Conservation (phyloP, 2,329 filamentous ascomycete genomes). For the Pseudogymnoascus verrucosus region DNA sequence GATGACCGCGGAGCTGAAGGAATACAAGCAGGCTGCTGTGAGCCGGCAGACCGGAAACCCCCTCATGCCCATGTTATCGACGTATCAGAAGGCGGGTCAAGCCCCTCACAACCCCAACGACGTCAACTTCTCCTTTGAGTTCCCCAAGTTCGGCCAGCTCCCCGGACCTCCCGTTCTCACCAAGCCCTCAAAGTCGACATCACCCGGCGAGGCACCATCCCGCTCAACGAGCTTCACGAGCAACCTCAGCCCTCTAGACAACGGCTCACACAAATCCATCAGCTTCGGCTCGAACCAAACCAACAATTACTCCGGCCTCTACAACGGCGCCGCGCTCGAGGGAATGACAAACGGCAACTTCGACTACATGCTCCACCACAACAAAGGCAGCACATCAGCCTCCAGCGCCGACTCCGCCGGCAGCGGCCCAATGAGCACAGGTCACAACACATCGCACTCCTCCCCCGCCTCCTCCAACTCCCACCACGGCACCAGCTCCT, state of each 20-base stretch:
- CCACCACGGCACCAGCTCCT: constrained; percentile 51
- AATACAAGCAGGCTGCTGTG: constrained; percentile 77
- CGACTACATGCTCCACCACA: constrained; percentile 36
- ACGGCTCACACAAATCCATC: constrained; percentile 30
- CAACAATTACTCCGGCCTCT: constrained; percentile 43
- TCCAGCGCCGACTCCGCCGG: constrained; percentile 25
- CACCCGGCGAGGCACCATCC: constrained; percentile 14
- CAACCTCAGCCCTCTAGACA: constrained; percentile 29
- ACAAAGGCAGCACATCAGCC: constrained; percentile 38
- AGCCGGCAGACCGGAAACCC: constrained; percentile 27
- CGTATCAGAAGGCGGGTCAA: not conserved
- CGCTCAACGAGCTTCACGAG: not conserved
- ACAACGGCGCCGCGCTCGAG: constrained; percentile 44
- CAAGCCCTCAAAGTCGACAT: constrained; percentile 22
- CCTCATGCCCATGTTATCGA: not conserved
- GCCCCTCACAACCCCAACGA: constrained; percentile 52
- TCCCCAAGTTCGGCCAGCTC: constrained; percentile 83
- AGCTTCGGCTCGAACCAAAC: constrained; percentile 27
- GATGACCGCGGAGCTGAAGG: constrained; percentile 73
- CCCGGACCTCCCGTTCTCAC: constrained; percentile 34
- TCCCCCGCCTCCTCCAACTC: constrained; percentile 58
- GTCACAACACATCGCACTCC: constrained; percentile 48
- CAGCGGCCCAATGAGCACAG: constrained; percentile 24
- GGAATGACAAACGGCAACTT: constrained; percentile 33
- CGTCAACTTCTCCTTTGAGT: constrained; percentile 89